Base-by-base conservation (phyloP, 2,329 filamentous ascomycete genomes). In the Aspergillus pseudonomiae region DNA sequence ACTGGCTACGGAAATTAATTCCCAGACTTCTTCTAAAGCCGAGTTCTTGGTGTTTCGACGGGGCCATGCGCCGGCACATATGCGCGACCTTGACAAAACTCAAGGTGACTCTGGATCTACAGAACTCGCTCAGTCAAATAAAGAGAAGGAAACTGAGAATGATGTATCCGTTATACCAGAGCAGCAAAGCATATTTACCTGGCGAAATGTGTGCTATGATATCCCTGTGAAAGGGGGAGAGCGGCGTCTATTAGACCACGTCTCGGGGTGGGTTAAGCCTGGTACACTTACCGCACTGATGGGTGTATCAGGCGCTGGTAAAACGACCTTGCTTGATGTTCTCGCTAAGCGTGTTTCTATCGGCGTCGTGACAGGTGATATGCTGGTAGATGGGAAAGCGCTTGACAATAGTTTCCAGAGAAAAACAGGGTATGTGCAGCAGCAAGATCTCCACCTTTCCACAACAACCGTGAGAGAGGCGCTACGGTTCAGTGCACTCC, bases 401-500 rank as follows among this genome's bases (percentile, higher is more conserved):
- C 79, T 85, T 0, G 85, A 87, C 65, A 77, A 78, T 6, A 85
- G 83, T 55, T 90, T 90, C 66, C 87, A 89, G 63, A 81, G 88
- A 7, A 88, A 88, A 72, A 89, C 86, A 0, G 88, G 88, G 0
- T 90, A 90, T 68, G 88, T 89, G 0, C 88, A 90, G 67, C 88
- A 90, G 63, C 87, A 90, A 74, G 88, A 91, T 84, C 84, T 97
- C 7, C 94, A 97, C 75, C 83, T 96, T 43, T 83, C 89, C 39
- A 96, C 93, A 0, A 89, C 89, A 0, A 97, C 94, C 4, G 93
- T 97, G 46, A 88, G 94, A 62, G 94, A 97, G 77, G 92, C 93
- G 6, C 83, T 97, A 12, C 88, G 88, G 67, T 97, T 97, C 78
- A 92, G 89, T 68, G 94, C 94, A 14, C 78, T 94, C 24, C 87